These are phyloP conservation scores for Trifolium repens DNA, from an alignment of 306 rosid genomes.

Conservation along the genomic window DNA sequence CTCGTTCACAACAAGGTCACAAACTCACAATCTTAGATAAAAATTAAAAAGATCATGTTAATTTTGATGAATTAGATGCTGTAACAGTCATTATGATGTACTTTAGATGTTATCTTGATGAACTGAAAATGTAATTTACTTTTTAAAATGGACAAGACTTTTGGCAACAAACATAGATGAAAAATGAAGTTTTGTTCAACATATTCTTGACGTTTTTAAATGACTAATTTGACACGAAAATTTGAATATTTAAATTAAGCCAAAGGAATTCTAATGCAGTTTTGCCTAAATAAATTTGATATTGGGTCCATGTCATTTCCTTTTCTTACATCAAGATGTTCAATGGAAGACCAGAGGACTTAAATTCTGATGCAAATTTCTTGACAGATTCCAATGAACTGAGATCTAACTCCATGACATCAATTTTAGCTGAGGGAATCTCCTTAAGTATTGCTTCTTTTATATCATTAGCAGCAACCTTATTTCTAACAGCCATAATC, in stretches of 20 bases:
- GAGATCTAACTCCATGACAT: constrained; percentile 84
- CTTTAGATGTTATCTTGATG: too few species aligned
- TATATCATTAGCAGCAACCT: constrained; percentile 58
- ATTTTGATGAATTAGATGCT: too few species aligned
- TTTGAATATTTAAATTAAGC: background rate
- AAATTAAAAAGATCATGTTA: too few species aligned
- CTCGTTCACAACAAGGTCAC: background rate
- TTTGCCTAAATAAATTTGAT: background rate
- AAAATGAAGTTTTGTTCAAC: too few species aligned
- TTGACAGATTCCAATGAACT: constrained; percentile 72
- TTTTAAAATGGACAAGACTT: too few species aligned
- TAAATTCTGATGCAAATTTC: constrained; percentile 77
- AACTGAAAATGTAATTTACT: too few species aligned
- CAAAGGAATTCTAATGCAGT: background rate
- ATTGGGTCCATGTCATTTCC: background rate
- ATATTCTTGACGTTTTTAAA: too few species aligned
- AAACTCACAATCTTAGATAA: background rate
- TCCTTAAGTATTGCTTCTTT: constrained; percentile 69
- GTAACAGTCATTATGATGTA: too few species aligned
- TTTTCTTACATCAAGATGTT: constrained; percentile 86
- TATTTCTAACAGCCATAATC: constrained; percentile 81
- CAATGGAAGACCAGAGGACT: constrained; percentile 67
- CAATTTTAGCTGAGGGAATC: constrained; percentile 80
- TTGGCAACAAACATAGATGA: too few species aligned
- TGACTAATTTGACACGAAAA: background rate